Percentiles rank a stretch among this genome's conserved stretches.
Conservation (phyloP, 495 filamentous ascomycete species). For the Aspergillus bertholletiae region DNA sequence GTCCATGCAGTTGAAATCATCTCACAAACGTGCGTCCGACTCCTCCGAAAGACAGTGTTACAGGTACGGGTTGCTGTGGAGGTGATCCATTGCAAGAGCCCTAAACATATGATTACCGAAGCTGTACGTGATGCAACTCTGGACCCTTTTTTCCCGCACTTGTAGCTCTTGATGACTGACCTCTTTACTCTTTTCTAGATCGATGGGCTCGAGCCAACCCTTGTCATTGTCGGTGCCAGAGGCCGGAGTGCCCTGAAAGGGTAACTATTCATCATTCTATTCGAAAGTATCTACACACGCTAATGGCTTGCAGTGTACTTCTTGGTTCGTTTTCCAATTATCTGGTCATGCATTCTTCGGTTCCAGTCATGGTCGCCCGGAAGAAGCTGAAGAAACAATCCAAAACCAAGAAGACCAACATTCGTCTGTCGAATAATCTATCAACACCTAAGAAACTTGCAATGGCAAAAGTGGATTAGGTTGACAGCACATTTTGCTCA, state of each 20-base stretch:
- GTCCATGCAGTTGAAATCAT: slow-evolving; percentile 72
- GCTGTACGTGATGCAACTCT: slow-evolving; percentile 47
- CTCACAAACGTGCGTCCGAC: slow-evolving; percentile 71
- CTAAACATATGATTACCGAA: slow-evolving; percentile 79
- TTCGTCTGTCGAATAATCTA: slow-evolving; percentile 71
- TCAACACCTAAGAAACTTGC: slow-evolving; percentile 59
- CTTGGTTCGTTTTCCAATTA: slow-evolving; percentile 97
- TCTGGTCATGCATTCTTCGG: slow-evolving; percentile 88
- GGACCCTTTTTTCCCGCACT: background rate
- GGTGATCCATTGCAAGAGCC: slow-evolving; percentile 97
- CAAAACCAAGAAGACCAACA: slow-evolving; percentile 59
- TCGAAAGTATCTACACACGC: background rate
- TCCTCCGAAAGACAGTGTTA: slow-evolving; percentile 83
- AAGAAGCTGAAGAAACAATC: slow-evolving; percentile 74
- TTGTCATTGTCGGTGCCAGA: slow-evolving; percentile 87
- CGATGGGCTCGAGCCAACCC: slow-evolving; percentile 84
- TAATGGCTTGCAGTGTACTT: slow-evolving; percentile 59
- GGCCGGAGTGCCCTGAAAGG: slow-evolving; percentile 90
- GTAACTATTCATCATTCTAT: slow-evolving; percentile 40
- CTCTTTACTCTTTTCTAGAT: slow-evolving; percentile 52
- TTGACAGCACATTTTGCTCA: background rate
- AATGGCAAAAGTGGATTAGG: slow-evolving; percentile 62
- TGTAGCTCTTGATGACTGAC: slow-evolving; percentile 9
- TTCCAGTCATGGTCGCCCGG: slow-evolving; percentile 91
- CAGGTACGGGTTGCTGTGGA: slow-evolving; percentile 91